These are phyloP conservation scores for Agrocybe praecox DNA, from an alignment of 768 basidiomycete genomes.

Conservation along the genomic window DNA sequence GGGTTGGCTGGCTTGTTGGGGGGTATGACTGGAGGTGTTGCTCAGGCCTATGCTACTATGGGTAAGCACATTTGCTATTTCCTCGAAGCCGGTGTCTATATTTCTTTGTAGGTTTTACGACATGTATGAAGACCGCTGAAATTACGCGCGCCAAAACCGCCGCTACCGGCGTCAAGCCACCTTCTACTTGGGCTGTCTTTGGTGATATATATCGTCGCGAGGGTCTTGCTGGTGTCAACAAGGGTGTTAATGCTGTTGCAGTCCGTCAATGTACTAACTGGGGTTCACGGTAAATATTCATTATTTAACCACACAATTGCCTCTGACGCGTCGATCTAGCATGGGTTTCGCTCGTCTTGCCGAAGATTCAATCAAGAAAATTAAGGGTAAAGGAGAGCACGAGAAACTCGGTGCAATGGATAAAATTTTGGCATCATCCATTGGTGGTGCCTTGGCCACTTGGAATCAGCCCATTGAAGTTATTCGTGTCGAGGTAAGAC, in stretches of 20 bases:
- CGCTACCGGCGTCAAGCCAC: conserved; percentile 80
- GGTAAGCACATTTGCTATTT: conserved; percentile 55
- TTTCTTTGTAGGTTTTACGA: conserved; percentile 79
- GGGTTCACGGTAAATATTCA: conserved; percentile 73
- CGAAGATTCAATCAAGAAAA: conserved; percentile 75
- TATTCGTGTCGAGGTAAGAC: conserved; percentile 85
- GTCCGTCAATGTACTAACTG: conserved; percentile 93
- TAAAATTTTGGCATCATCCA: conserved; percentile 84
- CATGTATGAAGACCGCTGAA: conserved; percentile 99
- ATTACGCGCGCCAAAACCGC: conserved; percentile 96
- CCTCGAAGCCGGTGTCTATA: neutral
- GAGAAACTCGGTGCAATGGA: conserved; percentile 78
- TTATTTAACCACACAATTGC: neutral
- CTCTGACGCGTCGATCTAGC: conserved; percentile 37
- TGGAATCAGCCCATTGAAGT: conserved; percentile 99
- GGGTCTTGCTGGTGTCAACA: conserved; percentile 96
- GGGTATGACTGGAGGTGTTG: conserved; percentile 97
- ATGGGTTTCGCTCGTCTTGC: conserved; percentile 97
- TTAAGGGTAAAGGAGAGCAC: conserved; percentile 76
- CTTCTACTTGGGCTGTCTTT: conserved; percentile 93
- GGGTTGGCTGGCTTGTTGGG: conserved; percentile 88
- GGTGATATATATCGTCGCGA: conserved; percentile 92
- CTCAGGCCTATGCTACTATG: conserved; percentile 99
- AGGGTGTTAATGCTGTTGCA: conserved; percentile 96
- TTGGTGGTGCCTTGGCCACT: conserved; percentile 94